phyloP scores from a whole-genome alignment of 2,329 filamentous ascomycete species.

The Fusarium anguioides region DNA sequence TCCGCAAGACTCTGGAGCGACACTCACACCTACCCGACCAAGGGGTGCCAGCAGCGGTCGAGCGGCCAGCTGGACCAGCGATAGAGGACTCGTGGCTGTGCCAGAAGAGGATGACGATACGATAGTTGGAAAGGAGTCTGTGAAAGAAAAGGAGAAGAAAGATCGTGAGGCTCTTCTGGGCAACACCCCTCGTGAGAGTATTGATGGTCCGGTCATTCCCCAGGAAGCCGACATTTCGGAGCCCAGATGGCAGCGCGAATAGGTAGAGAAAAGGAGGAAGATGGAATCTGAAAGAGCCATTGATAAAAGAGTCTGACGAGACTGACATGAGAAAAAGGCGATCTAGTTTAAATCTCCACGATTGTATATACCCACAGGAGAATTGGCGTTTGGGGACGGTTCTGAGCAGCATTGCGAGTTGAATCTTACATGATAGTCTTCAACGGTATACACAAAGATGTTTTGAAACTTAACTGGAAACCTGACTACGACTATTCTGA shows the following conservation, averaged over 20 bases:
- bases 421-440: constrained; percentile 11
- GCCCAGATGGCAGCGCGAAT: constrained; percentile 43
- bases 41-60: constrained; percentile 46
- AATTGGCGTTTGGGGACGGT: constrained; percentile 36
- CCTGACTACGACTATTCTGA: neutral
- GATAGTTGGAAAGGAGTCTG: constrained; percentile 25
- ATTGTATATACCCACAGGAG: constrained; percentile 43
- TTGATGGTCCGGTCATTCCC: constrained; percentile 30
- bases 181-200: constrained; percentile 38
- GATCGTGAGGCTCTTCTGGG: constrained; percentile 49
- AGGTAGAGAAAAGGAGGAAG: neutral
- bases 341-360: constrained; percentile 30
- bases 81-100: constrained; percentile 53
- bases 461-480: neutral
- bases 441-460: neutral
- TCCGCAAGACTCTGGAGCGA: constrained; percentile 22
- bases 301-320: neutral
- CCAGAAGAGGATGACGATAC: constrained; percentile 53
- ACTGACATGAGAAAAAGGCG: constrained; percentile 16
- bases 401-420: constrained; percentile 11
- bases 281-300: neutral
- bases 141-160: constrained; percentile 30
- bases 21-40: constrained; percentile 37
- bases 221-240: constrained; percentile 46
- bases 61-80: constrained; percentile 52